Evolutionary conservation across 495 filamentous ascomycete genomes (phyloP).

Genomic region (Patellaria atrata): DNA sequence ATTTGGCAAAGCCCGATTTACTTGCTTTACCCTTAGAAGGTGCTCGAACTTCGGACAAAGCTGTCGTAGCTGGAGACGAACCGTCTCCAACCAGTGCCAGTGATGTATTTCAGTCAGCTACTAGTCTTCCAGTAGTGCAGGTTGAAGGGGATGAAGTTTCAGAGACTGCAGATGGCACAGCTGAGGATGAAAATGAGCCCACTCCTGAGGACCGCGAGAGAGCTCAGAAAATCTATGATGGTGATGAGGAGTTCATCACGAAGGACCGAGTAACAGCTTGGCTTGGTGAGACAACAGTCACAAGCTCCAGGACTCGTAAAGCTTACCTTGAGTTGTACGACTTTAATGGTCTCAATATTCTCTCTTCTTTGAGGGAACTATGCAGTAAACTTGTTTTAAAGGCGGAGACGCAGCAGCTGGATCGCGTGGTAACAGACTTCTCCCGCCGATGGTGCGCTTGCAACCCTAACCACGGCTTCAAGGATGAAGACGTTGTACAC

Average conservation of each 20-base stretch:
- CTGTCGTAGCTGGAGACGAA: constrained; percentile 1
- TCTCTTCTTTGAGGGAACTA: constrained; percentile 61
- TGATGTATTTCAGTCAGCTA: constrained; percentile 33
- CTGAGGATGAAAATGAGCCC: constrained; percentile 32
- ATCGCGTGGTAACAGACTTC: constrained; percentile 81
- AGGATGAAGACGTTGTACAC: constrained; percentile 72
- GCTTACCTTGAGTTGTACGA: constrained; percentile 92
- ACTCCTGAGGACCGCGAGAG: constrained; percentile 55
- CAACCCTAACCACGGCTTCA: constrained; percentile 91
- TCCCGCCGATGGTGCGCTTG: constrained; percentile 84
- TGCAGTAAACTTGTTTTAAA: constrained; percentile 73
- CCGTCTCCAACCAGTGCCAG: constrained; percentile 19
- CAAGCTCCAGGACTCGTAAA: constrained; percentile 49
- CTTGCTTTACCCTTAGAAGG: constrained; percentile 32
- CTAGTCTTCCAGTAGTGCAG: constrained; percentile 35
- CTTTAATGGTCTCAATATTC: constrained; percentile 68
- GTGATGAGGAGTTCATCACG: constrained; percentile 63
- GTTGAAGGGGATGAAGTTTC: constrained; percentile 26
- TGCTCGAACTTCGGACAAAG: constrained; percentile 15
- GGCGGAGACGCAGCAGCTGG: constrained; percentile 93
- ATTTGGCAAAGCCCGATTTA: constrained; percentile 23
- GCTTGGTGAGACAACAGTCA: constrained; percentile 64
- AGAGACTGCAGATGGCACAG: constrained; percentile 14
- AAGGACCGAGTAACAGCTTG: constrained; percentile 72
- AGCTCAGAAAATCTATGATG: constrained; percentile 70